These are phyloP conservation scores for Glonium stellatum DNA, from an alignment of 495 filamentous ascomycete species.

Conservation along the genomic window DNA sequence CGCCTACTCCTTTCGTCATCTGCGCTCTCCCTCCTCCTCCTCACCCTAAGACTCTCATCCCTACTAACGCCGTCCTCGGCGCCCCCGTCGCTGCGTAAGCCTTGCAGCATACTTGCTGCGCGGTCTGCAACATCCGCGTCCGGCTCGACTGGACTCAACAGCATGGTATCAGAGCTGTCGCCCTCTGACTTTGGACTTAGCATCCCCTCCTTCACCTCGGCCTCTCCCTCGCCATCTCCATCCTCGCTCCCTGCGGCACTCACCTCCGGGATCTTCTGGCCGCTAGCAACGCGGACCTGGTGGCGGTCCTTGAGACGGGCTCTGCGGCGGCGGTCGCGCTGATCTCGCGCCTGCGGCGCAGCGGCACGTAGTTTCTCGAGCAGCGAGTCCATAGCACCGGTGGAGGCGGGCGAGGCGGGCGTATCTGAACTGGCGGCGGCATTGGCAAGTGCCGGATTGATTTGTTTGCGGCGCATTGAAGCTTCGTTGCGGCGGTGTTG, in stretches of 20 bases:
- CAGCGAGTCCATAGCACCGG: slow-evolving; percentile 94
- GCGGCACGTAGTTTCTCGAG: slow-evolving; percentile 92
- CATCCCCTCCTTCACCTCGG: slow-evolving; percentile 9
- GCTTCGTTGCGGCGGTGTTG: slow-evolving; percentile 75
- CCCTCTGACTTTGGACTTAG: slow-evolving; percentile 17
- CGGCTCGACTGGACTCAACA: slow-evolving; percentile 26
- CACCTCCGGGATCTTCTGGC: slow-evolving; percentile 72
- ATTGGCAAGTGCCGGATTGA: slow-evolving; percentile 54
- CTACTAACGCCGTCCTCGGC: slow-evolving; percentile 44
- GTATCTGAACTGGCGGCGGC: slow-evolving; percentile 34
- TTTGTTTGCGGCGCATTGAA: slow-evolving; percentile 80
- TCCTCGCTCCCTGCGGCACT: slow-evolving; percentile 36
- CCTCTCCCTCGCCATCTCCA: slow-evolving; percentile 39
- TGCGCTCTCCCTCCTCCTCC: slow-evolving; percentile 32
- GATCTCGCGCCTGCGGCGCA: slow-evolving; percentile 78
- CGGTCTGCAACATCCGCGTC: slow-evolving; percentile 61
- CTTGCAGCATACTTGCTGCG: slow-evolving; percentile 74
- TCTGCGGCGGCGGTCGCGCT: slow-evolving; percentile 78
- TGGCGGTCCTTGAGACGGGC: slow-evolving; percentile 86
- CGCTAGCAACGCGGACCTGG: slow-evolving; percentile 82
- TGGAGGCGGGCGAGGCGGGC: slow-evolving; percentile 62
- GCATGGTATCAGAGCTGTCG: slow-evolving; percentile 10
- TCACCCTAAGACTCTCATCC: slow-evolving; percentile 31
- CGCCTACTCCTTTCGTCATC: slow-evolving; percentile 33
- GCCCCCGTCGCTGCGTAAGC: slow-evolving; percentile 57